Conservation (phyloP, 768 basidiomycete species). For the Suillus alpinus region DNA sequence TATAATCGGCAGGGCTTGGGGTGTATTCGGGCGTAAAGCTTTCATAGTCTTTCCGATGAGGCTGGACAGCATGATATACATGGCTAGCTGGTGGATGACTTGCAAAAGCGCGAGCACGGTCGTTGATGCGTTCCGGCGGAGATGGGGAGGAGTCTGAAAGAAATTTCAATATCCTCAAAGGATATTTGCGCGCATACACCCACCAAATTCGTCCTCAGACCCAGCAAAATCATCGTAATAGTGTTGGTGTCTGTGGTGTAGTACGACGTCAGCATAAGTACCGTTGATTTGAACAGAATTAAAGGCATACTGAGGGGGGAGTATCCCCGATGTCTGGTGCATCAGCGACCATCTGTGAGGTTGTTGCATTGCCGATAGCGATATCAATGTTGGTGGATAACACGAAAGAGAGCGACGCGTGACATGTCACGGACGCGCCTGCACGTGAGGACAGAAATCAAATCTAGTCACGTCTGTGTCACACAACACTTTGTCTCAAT, state of each 20-base stretch:
- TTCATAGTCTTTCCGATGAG: neutral
- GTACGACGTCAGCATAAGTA: neutral
- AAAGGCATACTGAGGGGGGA: neutral
- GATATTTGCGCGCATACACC: constrained; percentile 22
- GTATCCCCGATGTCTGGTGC: neutral
- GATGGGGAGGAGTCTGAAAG: constrained; percentile 35
- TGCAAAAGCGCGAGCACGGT: neutral
- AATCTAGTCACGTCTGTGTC: constrained; percentile 4
- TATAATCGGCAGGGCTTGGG: neutral
- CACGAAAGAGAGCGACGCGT: constrained; percentile 7
- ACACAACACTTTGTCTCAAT: neutral
- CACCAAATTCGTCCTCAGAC: constrained; percentile 17
- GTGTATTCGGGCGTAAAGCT: neutral
- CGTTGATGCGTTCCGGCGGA: constrained; percentile 25
- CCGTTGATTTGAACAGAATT: neutral
- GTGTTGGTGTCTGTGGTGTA: constrained; percentile 6
- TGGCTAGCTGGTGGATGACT: neutral
- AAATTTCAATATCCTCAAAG: constrained; percentile 16
- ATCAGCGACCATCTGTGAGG: neutral
- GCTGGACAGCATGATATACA: neutral
- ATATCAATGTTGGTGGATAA: neutral
- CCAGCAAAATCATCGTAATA: constrained; percentile 3
- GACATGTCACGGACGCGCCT: constrained; percentile 24
- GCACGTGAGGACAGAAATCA: constrained; percentile 22
- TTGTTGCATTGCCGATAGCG: neutral